Conservation (phyloP, 305 asterid species). For the Lippia alba region DNA sequence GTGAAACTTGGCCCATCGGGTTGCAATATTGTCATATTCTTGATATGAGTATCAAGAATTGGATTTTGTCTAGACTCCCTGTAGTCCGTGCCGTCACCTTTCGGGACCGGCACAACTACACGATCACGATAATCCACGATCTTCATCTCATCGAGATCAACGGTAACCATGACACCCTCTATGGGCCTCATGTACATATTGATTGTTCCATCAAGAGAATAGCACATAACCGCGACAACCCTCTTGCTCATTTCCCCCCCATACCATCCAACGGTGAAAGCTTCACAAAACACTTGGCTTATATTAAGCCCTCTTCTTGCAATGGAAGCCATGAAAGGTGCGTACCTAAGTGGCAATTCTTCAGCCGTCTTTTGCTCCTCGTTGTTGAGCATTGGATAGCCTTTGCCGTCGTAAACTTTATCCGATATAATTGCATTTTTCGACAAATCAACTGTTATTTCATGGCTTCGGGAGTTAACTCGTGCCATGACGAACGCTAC, state of each 20-base stretch:
- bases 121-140: conserved; percentile 41
- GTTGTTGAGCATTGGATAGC: conserved; percentile 46
- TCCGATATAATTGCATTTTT: conserved; percentile 35
- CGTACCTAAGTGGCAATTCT: conserved; percentile 33
- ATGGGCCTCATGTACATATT: conserved; percentile 57
- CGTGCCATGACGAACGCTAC: conserved; percentile 46
- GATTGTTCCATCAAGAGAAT: conserved; percentile 32
- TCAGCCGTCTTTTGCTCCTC: conserved; percentile 41
- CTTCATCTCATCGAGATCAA: conserved; percentile 44
- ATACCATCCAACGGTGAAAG: conserved; percentile 50
- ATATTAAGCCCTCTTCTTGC: conserved; percentile 47
- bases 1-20: conserved; percentile 43
- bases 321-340: conserved; percentile 48
- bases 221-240: conserved; percentile 39
- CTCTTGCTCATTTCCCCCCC: conserved; percentile 45
- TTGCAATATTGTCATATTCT: conserved; percentile 31
- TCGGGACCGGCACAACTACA: conserved; percentile 34
- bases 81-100: conserved; percentile 38
- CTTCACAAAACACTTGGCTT: conserved; percentile 45
- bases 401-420: conserved; percentile 44
- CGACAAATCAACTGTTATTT: conserved; percentile 41
- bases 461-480: conserved; percentile 32
- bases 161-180: conserved; percentile 43
- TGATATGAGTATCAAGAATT: conserved; percentile 20
- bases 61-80: conserved; percentile 34